Base-by-base conservation (phyloP, 345 rosid genomes). In the Limnanthes douglasii region DNA sequence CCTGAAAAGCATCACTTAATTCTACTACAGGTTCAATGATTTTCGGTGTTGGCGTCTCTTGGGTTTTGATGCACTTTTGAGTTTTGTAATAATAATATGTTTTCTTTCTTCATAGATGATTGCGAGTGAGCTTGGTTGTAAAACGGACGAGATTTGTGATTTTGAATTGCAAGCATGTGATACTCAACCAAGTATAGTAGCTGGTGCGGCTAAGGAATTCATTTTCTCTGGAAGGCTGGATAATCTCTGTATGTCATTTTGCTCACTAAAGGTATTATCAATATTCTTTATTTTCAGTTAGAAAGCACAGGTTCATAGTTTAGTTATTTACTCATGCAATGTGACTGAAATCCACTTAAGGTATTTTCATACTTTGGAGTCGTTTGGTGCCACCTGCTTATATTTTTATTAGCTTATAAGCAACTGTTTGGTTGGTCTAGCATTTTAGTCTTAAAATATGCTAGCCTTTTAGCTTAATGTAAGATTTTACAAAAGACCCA, bases 81-180 rank as follows among this genome's bases (percentile, higher is more conserved):
- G 10, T 39, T 45, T 41, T 34, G 41, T 7, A 34, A 11, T 47
- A 40, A 21, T 34, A 46, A 27, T 10, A 16, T 41, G 48, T 33
- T 39, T 26, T 39, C 10, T 21, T 30, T 40, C 42, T 23, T 12
- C 36, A 25, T 41, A 90, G 98, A 65, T 72, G 45, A 65, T 90
- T 27, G 92, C 92, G 18, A 41, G 43, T 22, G 58, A 66, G 25
- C 53, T 73, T 41, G 72, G 76, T 22, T 90, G 96, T 50, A 43
- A 56, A 41, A 68, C 80, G 12, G 75, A 61, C 33, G 80, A 70
- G 54, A 90, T 84, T 49, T 74, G 69, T 35, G 98, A 90, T 57
- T 84, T 85, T 69, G 98, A 90, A 57, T 58, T 90, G 56, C 96
- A 90, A 78, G 93, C 80, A 37, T 90, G 98, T 41, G 98, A 90